A percentile compares a stretch with the other conserved stretches of the same genome.
These are phyloP conservation scores for Paramecium primaurelia DNA, from an alignment of 73 alveolate species.

Conservation along the genomic window DNA sequence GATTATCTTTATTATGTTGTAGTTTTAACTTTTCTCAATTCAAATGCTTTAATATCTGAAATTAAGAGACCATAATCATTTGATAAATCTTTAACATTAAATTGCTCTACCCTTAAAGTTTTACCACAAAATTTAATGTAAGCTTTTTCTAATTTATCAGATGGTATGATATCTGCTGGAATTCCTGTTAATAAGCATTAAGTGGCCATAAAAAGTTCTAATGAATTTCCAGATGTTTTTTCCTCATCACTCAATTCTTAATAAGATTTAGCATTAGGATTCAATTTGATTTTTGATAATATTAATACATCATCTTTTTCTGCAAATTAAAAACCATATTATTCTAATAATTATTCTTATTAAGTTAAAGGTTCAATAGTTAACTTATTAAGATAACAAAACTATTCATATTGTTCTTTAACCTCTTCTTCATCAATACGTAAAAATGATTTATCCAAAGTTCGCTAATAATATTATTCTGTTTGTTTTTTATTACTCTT, in stretches of 20 bases:
- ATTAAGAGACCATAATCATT: neutral
- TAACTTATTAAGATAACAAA: neutral
- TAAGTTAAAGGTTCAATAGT: conserved; percentile 5
- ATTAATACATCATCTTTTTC: neutral
- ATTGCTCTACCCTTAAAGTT: neutral
- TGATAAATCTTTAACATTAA: neutral
- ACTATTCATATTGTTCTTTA: neutral
- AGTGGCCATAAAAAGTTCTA: conserved; percentile 4
- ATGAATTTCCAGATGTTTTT: neutral
- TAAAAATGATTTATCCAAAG: neutral
- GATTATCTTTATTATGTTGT: neutral
- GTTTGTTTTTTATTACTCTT: neutral
- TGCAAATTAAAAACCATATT: neutral
- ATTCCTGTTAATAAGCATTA: neutral
- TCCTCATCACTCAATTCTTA: neutral
- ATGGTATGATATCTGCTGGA: neutral
- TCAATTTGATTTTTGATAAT: neutral
- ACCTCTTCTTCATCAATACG: neutral
- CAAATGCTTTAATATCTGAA: neutral
- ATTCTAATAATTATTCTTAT: neutral
- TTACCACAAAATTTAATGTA: neutral
- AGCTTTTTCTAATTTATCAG: neutral
- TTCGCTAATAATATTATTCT: neutral
- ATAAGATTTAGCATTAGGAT: neutral
- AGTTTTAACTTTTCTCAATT: neutral